A percentile compares a stretch with the other conserved stretches of the same genome.
Conservation (phyloP, 1,284 basidiomycete species). For the Hypsizygus ulmarius region DNA sequence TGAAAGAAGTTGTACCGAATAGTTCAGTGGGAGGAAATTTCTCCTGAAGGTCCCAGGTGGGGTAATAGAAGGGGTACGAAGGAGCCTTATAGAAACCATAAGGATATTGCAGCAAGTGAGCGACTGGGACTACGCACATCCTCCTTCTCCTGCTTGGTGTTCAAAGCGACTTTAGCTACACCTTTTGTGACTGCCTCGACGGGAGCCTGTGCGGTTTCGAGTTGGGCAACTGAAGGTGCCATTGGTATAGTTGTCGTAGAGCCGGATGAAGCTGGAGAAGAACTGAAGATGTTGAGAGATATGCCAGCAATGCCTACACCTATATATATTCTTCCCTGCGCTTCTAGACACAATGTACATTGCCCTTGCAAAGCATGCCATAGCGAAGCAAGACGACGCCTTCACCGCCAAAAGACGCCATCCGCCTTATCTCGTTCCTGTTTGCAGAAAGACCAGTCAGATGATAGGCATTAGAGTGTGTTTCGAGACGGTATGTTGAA, state of each 20-base stretch:
- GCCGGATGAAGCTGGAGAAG: background rate
- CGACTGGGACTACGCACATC: conserved; percentile 11
- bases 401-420: conserved; percentile 2
- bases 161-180: conserved; percentile 11
- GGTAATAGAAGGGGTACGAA: conserved; percentile 46
- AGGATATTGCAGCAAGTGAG: background rate
- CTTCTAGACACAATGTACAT: background rate
- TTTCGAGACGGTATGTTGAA: background rate
- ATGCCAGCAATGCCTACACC: background rate
- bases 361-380: conserved; percentile 13
- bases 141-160: conserved; percentile 11
- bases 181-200: conserved; percentile 18
- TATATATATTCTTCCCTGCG: background rate
- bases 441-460: background rate
- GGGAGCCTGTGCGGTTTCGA: conserved; percentile 12
- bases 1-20: conserved; percentile 31
- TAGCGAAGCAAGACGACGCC: conserved; percentile 17
- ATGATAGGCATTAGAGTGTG: background rate
- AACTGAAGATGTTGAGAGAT: background rate
- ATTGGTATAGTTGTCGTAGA: conserved; percentile 18
- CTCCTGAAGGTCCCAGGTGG: conserved; percentile 42
- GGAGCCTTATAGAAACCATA: conserved; percentile 27
- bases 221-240: conserved; percentile 33
- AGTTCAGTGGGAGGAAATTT: conserved; percentile 42
- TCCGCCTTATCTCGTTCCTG: background rate